phyloP scores from a whole-genome alignment of 1,284 basidiomycete species.

The Rhodotorula sp. region DNA sequence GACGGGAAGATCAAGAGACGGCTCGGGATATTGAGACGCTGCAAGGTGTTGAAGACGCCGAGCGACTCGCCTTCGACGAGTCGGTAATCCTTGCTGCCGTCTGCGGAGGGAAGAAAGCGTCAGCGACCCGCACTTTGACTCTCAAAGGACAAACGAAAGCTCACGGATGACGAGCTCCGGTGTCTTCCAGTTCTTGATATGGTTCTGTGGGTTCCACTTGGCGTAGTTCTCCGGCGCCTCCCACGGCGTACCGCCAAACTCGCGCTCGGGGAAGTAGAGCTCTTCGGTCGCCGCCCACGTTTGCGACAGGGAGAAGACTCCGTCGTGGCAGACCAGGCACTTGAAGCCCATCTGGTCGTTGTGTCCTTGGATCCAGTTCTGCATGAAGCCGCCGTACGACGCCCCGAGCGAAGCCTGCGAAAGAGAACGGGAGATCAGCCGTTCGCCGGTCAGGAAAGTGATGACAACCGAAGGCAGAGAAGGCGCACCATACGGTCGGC shows the following conservation, averaged over 20 bases:
- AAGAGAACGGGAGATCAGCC: background rate
- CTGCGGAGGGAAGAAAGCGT: slow-evolving; percentile 58
- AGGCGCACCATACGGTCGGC: slow-evolving; percentile 61
- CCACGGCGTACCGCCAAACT: slow-evolving; percentile 79
- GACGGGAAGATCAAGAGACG: slow-evolving; percentile 72
- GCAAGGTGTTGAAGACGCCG: slow-evolving; percentile 67
- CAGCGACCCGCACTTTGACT: no score
- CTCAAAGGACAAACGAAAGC: background rate
- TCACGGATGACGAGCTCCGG: slow-evolving; percentile 69
- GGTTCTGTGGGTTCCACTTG: slow-evolving; percentile 64
- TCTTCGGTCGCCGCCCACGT: slow-evolving; percentile 75
- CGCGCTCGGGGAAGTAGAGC: slow-evolving; percentile 83
- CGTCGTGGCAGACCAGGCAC: slow-evolving; percentile 63
- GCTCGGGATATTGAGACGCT: slow-evolving; percentile 69
- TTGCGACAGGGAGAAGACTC: slow-evolving; percentile 58
- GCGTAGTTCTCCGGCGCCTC: slow-evolving; percentile 56
- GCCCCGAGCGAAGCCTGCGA: slow-evolving; percentile 17
- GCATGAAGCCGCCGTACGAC: slow-evolving; percentile 50
- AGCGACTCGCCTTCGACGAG: slow-evolving; percentile 73
- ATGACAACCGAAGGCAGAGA: background rate
- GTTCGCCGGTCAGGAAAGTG: background rate
- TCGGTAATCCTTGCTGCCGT: slow-evolving; percentile 65
- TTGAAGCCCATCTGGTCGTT: slow-evolving; percentile 83
- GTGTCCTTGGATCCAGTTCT: slow-evolving; percentile 90
- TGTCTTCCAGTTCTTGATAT: slow-evolving; percentile 77